Base-by-base conservation (phyloP, 139 green algal genomes). In the Gonium pectorale region DNA sequence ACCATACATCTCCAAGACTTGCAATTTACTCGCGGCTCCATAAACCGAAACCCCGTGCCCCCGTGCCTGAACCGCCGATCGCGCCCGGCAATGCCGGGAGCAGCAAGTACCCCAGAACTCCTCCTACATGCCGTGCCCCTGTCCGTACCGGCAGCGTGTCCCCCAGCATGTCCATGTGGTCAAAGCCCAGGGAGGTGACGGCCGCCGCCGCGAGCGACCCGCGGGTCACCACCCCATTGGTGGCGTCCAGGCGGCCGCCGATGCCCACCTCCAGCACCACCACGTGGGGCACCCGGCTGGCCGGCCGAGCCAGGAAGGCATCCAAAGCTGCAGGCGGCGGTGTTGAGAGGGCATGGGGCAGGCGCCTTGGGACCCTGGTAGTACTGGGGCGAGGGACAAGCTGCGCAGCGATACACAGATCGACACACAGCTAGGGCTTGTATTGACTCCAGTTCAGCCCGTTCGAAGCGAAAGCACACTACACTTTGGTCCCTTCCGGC, bases 141-240 rank as follows among this genome's bases (percentile, higher is more conserved):
- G 6, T 19, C 26, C 59, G 31, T 63, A 93, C 87, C 43, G 89
- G 88, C 80, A 99, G 85, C 0, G 97, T 99, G 93, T 99, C 56
- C 0, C 97, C 97, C 63, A 99, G 90, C 44, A 98, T 77, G 79
- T 98, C 96, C 90, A 98, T 96, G 92, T 99, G 97, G 88, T 99
- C 97, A 59, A 96, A 96, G 27, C 97, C 97, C 26, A 99, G 92
- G 13, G 91, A 91, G 26, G 95, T 95, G 46, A 99, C 89, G 38
- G 94, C 97, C 70, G 92, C 95, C 0, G 94, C 96, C 29, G 75
- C 75, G 86, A 81, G 54, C 90, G 78, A 79, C 27, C 54, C 68
- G 0, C 69, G 80, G 33, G 46, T 87, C 13, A 56, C 43, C 33
- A 87, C 79, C 52, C 93, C 89, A 90, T 99, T 99, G 62, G 97